Conservation (phyloP, 176 grass and related monocot genomes). For the Leersia perrieri region DNA sequence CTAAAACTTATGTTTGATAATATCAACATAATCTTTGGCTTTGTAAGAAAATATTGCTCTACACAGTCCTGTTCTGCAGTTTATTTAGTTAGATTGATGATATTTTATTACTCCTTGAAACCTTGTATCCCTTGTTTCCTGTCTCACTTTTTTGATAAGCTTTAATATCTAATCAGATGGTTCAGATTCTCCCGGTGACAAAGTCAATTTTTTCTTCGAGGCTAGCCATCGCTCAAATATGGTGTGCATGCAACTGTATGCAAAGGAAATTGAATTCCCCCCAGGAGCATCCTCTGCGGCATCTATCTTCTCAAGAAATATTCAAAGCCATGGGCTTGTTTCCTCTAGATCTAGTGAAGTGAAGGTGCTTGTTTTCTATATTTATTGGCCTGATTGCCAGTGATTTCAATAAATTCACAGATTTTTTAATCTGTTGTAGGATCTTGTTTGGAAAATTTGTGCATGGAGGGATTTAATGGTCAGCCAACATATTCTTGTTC, state of each 20-base stretch:
- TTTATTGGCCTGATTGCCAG: slow-evolving; percentile 23
- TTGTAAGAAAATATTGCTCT: not conserved
- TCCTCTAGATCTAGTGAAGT: slow-evolving; percentile 59
- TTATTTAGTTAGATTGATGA: not conserved
- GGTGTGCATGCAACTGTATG: slow-evolving; percentile 86
- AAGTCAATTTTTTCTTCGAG: slow-evolving; percentile 80
- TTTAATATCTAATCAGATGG: slow-evolving; percentile 60
- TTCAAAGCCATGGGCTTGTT: slow-evolving; percentile 60
- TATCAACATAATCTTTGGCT: not conserved
- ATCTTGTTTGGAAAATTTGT: slow-evolving; percentile 92
- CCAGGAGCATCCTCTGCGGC: slow-evolving; percentile 72
- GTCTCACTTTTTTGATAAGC: slow-evolving; percentile 47
- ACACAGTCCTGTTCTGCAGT: not conserved
- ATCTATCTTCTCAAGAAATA: slow-evolving; percentile 81
- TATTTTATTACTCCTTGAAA: not conserved
- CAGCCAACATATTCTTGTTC: slow-evolving; percentile 38
- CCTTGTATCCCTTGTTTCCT: slow-evolving; percentile 4
- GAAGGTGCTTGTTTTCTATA: slow-evolving; percentile 67
- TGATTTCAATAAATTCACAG: slow-evolving; percentile 11
- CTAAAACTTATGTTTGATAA: slow-evolving; percentile 27
- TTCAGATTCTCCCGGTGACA: slow-evolving; percentile 69
- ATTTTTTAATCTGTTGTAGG: slow-evolving; percentile 55
- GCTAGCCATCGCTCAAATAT: slow-evolving; percentile 84
- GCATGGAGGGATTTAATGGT: slow-evolving; percentile 99
- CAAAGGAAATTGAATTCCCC: slow-evolving; percentile 75